Evolutionary conservation across 345 rosid species (phyloP), one percentile per base, ranked within the genome.

Genomic region (Tarenaya hassleriana): DNA sequence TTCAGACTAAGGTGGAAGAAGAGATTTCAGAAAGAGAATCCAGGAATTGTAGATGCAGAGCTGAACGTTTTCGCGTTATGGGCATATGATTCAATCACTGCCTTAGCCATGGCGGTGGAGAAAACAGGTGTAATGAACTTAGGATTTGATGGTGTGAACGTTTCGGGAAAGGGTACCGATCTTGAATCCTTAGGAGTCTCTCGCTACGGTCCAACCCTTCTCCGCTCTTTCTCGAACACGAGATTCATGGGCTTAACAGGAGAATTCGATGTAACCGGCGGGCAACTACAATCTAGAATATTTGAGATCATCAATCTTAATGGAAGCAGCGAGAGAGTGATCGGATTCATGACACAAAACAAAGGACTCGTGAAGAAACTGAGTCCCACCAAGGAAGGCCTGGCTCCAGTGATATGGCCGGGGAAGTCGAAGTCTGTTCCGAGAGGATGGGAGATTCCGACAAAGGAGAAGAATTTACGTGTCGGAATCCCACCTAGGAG

Each of bases 221-320:
- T 50, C 40, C 29, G 37, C 17, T 51, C 67, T 18, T 56, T 78
- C 32, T 50, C 55, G n/a, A 54, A n/a, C 0, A 58, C 69, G 12
- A 41, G 13, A 17, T 68, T 77, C 53, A 47, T 34, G 20, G 83
- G 83, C 4, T 33, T 77, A 18, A 57, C 62, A 16, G 82, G 84
- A 5, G 54, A 72, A 5, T 71, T 78, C 32, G 7, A 47, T 3
- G 51, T 83, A 47, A 45, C 32, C 32, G 15, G 63, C 11, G 66
- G 81, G 34, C 72, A 78, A 45, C 60, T 74, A n/a, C 44, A 60
- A 16, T 17, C 55, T 34, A 55, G 75, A 52, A 44, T 62, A 5
- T 78, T 70, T 48, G 75, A 81, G 47, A 58, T 84, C 34, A 42
- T 76, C 10, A 80, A 78, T 19, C 18, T 80, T 51, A 46, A 52